phyloP scores from a whole-genome alignment of 2,329 filamentous ascomycete species.

The Claviceps sp. region DNA sequence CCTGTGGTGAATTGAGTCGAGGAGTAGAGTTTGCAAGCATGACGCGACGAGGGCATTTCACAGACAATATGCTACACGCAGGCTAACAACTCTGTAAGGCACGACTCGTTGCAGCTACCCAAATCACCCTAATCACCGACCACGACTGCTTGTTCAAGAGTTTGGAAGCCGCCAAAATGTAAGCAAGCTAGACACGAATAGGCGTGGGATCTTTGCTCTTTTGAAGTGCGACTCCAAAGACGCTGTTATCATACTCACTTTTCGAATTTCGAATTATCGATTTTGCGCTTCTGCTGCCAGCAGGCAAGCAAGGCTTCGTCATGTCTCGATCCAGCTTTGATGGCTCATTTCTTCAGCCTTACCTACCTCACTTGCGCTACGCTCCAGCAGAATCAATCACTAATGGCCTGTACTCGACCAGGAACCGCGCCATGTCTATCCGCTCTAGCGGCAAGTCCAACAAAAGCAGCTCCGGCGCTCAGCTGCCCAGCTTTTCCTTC shows the following conservation, averaged over 20 bases:
- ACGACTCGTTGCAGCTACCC: neutral
- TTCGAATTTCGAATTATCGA: neutral
- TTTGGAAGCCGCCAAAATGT: conserved; percentile 6
- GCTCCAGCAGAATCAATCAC: conserved; percentile 11
- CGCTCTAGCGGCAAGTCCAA: conserved; percentile 49
- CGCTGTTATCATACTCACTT: neutral
- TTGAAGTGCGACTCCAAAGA: neutral
- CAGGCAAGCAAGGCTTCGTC: neutral
- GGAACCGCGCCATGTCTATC: conserved; percentile 63
- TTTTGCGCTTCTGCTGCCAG: neutral
- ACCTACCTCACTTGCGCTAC: conserved; percentile 8
- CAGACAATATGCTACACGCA: neutral
- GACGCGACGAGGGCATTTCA: neutral
- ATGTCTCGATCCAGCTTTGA: conserved; percentile 23
- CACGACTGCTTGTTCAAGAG: conserved; percentile 1
- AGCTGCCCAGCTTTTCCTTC: conserved; percentile 64
- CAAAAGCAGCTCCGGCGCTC: conserved; percentile 23
- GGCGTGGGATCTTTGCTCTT: neutral
- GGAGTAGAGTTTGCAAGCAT: neutral
- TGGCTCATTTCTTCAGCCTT: conserved; percentile 11
- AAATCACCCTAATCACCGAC: neutral
- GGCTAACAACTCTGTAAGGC: neutral
- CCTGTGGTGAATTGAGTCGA: no score
- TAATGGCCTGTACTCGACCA: conserved; percentile 22
- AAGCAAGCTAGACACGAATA: neutral